Evolutionary conservation across 345 rosid species (phyloP).

Genomic region (Psidium friedrichsthalianum): DNA sequence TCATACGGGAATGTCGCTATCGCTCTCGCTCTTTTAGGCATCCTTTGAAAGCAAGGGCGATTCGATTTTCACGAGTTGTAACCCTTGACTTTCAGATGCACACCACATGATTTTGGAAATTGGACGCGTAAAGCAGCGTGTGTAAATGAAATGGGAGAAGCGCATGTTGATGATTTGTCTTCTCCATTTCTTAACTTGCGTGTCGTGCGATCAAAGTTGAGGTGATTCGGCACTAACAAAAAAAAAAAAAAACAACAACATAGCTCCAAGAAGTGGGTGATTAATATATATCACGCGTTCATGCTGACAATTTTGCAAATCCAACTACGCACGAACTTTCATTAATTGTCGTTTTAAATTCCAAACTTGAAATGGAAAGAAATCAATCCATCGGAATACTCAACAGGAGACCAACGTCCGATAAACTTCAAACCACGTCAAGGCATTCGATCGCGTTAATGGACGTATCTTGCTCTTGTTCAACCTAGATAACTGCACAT

Average conservation of each 20-base stretch:
- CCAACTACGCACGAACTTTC: too few relatives aligned
- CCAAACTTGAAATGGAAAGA: not conserved
- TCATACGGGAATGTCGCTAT: not conserved
- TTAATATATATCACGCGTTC: not conserved
- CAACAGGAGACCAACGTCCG: not conserved
- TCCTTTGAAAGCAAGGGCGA: not conserved
- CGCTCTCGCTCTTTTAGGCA: not conserved
- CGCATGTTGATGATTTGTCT: too few relatives aligned
- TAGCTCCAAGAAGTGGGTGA: not conserved
- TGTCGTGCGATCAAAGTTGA: too few relatives aligned
- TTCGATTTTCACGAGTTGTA: not conserved
- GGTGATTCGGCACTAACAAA: too few relatives aligned
- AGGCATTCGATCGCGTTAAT: not conserved
- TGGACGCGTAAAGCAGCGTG: not conserved
- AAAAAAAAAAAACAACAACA: too few relatives aligned
- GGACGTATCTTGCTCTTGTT: not conserved
- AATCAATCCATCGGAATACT: accelerated
- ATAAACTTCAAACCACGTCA: not conserved
- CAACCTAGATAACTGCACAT: not conserved
- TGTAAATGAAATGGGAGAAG: not conserved
- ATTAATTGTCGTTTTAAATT: not conserved
- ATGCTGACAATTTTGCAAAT: not conserved
- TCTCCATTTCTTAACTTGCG: too few relatives aligned
- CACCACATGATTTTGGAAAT: not conserved
- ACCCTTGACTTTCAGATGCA: not conserved